Evolutionary conservation across 768 basidiomycete species (phyloP).

Genomic region (Tricholomella constricta): DNA sequence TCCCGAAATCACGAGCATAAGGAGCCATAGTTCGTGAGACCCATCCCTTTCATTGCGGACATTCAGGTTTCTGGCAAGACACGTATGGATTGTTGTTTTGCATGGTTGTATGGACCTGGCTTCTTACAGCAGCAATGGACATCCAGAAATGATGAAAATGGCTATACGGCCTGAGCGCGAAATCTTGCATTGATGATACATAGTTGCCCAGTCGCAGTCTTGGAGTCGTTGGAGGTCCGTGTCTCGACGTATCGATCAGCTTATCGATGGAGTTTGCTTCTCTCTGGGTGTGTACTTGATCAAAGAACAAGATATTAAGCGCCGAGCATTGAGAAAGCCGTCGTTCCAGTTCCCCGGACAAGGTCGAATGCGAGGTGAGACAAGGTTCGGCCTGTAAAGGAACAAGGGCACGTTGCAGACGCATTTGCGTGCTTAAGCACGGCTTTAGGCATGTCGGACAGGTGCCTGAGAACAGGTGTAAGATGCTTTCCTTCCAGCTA

Average conservation of each 20-base stretch:
- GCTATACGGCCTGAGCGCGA: background rate
- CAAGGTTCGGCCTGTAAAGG: background rate
- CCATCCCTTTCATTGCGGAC: background rate
- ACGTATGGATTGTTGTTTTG: background rate
- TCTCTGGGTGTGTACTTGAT: too few relatives aligned
- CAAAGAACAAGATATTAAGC: too few relatives aligned
- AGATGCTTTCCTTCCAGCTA: background rate
- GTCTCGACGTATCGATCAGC: background rate
- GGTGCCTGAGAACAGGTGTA: background rate
- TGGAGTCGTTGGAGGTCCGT: background rate
- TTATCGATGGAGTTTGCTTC: too few relatives aligned
- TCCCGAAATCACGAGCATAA: background rate
- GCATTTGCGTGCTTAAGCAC: background rate
- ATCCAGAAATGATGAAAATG: background rate
- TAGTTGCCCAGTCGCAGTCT: too few relatives aligned
- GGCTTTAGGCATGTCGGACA: background rate
- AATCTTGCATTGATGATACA: too few relatives aligned
- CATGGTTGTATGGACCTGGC: background rate
- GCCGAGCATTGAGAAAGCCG: too few relatives aligned
- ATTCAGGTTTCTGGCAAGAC: background rate
- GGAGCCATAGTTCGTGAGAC: background rate
- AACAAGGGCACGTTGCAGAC: constrained; percentile 8
- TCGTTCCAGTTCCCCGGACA: too few relatives aligned
- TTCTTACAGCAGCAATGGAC: background rate
- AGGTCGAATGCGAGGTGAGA: background rate